These are phyloP conservation scores for Amaranthus cruentus DNA, from an alignment of 148 eudicot species.

Conservation along the genomic window DNA sequence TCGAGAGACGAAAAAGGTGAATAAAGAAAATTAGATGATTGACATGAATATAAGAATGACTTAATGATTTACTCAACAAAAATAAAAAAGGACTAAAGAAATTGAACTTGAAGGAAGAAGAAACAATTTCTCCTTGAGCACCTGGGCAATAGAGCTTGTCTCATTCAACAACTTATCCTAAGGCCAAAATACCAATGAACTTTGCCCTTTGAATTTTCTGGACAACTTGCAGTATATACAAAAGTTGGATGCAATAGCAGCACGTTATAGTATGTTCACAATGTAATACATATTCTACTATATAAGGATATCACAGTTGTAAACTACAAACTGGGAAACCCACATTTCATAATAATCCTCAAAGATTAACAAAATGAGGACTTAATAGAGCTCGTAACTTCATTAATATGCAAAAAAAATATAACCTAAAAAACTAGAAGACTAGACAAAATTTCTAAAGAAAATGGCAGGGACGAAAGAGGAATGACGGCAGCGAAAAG, in stretches of 20 bases:
- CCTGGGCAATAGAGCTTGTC: slow-evolving; percentile 55
- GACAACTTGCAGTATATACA: slow-evolving; percentile 27
- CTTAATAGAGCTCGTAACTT: slow-evolving; percentile 24
- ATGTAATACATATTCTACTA: slow-evolving; percentile 7
- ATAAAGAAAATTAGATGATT: background rate
- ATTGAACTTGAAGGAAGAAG: slow-evolving; percentile 3
- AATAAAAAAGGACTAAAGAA: slow-evolving; percentile 10
- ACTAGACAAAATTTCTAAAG: slow-evolving; percentile 11
- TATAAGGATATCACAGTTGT: background rate
- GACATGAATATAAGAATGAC: background rate
- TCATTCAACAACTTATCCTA: slow-evolving; percentile 53
- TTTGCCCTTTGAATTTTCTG: slow-evolving; percentile 41
- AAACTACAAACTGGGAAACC: background rate
- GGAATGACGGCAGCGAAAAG: slow-evolving; percentile 12
- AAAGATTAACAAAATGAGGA: slow-evolving; percentile 18
- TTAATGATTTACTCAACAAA: slow-evolving; percentile 7
- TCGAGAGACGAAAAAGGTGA: background rate
- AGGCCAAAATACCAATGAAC: slow-evolving; percentile 47
- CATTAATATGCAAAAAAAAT: slow-evolving; percentile 16
- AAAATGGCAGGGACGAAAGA: background rate
- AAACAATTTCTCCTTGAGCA: slow-evolving; percentile 31
- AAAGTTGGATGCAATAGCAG: background rate
- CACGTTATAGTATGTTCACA: slow-evolving; percentile 5
- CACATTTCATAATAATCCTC: slow-evolving; percentile 4
- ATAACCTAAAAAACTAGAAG: slow-evolving; percentile 17